A percentile compares a stretch with the other conserved stretches of the same genome.
Conservation (phyloP, 2,329 filamentous ascomycete genomes). For the Cladosporium cucumerinum region DNA sequence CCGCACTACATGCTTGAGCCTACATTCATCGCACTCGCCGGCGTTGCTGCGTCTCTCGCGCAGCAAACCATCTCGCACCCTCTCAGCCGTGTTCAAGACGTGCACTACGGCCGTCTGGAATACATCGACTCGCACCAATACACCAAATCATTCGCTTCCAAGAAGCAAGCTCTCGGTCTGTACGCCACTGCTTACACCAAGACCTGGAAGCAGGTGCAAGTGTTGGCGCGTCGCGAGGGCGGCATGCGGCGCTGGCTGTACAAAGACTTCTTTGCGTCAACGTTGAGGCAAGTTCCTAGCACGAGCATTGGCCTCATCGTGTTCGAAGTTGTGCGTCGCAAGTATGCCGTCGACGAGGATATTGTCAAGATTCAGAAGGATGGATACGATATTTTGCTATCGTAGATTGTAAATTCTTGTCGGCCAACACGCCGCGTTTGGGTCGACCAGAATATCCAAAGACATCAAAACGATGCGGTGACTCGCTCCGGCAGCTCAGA, state of each 20-base stretch:
- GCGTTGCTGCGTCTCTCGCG: slow-evolving; percentile 63
- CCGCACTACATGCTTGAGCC: slow-evolving; percentile 76
- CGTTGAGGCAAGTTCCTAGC: slow-evolving; percentile 70
- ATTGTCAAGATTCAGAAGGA: slow-evolving; percentile 64
- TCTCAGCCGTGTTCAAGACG: slow-evolving; percentile 65
- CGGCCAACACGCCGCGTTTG: neutral
- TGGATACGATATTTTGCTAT: slow-evolving; percentile 67
- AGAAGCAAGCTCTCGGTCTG: slow-evolving; percentile 54
- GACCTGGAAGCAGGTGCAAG: slow-evolving; percentile 59
- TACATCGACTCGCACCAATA: slow-evolving; percentile 60
- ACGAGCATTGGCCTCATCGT: slow-evolving; percentile 75
- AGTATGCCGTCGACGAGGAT: slow-evolving; percentile 64
- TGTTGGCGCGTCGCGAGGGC: slow-evolving; percentile 57
- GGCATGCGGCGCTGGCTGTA: slow-evolving; percentile 64
- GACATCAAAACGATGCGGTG: neutral
- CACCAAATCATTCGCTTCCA: slow-evolving; percentile 39
- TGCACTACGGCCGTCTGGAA: slow-evolving; percentile 71
- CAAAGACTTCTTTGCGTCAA: slow-evolving; percentile 68
- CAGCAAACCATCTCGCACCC: slow-evolving; percentile 71
- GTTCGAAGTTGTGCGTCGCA: slow-evolving; percentile 71
- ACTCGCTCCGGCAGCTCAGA: neutral
- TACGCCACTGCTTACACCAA: slow-evolving; percentile 71
- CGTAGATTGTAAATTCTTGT: slow-evolving; percentile 27
- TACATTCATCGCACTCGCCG: slow-evolving; percentile 65
- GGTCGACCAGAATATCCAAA: neutral